phyloP scores from a whole-genome alignment of 2,329 filamentous ascomycete species.

The Sporothrix luriei region DNA sequence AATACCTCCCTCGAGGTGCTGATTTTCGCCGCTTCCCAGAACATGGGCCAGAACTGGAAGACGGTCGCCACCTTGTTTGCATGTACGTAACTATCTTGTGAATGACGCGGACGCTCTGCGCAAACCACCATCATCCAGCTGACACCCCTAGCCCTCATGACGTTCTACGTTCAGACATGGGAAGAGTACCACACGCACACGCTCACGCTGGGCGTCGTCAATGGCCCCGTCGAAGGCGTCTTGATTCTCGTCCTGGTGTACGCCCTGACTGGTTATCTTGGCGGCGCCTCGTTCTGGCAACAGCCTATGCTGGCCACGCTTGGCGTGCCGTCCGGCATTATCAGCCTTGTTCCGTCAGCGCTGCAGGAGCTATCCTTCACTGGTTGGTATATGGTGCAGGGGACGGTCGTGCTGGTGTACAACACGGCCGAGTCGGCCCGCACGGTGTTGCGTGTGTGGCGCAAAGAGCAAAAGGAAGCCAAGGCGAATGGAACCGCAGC shows the following conservation, averaged over 20 bases:
- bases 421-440: constrained; percentile 79
- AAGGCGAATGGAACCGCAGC: constrained; percentile 20
- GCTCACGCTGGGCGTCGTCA: constrained; percentile 86
- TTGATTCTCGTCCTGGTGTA: constrained; percentile 82
- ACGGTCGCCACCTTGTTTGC: constrained; percentile 83
- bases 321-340: constrained; percentile 70
- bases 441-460: constrained; percentile 83
- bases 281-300: constrained; percentile 92
- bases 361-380: constrained; percentile 84
- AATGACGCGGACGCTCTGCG: constrained; percentile 27
- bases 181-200: constrained; percentile 99
- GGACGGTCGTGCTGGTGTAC: constrained; percentile 75
- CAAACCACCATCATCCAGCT: neutral
- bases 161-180: constrained; percentile 99
- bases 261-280: constrained; percentile 77
- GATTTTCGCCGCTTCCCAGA: constrained; percentile 88
- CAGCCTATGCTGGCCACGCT: constrained; percentile 73
- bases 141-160: constrained; percentile 67
- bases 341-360: constrained; percentile 63
- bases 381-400: constrained; percentile 91
- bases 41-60: constrained; percentile 89
- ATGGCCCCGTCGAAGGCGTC: constrained; percentile 93
- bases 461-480: constrained; percentile 46
- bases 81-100: constrained; percentile 55
- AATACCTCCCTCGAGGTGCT: constrained; percentile 94